A percentile compares a stretch with the other conserved stretches of the same genome.
Conservation (phyloP, 1,139 yeast genomes). For the Yamadazyma sp. region DNA sequence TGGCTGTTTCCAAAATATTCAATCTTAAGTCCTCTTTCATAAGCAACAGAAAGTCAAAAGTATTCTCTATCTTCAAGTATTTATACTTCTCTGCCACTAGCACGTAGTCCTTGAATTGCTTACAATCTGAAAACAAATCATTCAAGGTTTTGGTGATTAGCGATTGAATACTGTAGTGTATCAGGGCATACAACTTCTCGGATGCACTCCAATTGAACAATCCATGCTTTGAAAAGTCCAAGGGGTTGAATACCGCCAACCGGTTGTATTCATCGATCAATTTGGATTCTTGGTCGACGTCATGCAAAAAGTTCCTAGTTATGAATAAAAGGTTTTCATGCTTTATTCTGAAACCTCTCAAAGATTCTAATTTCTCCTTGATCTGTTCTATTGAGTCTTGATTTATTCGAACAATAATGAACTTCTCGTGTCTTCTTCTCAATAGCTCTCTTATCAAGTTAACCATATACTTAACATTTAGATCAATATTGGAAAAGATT, state of each 20-base stretch:
- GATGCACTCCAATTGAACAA: slow-evolving; percentile 32
- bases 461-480: slow-evolving; percentile 35
- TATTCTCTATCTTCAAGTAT: slow-evolving; percentile 16
- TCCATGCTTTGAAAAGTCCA: slow-evolving; percentile 37
- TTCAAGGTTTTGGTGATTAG: slow-evolving; percentile 25
- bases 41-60: slow-evolving; percentile 22
- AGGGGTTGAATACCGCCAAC: slow-evolving; percentile 19
- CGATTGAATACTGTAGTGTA: slow-evolving; percentile 22
- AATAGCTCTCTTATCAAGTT: slow-evolving; percentile 69
- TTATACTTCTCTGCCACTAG: slow-evolving; percentile 27
- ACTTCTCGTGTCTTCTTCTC: slow-evolving; percentile 73
- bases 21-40: slow-evolving; percentile 40
- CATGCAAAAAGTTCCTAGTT: slow-evolving; percentile 25
- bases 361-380: slow-evolving; percentile 45
- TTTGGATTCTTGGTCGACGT: slow-evolving; percentile 18
- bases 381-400: slow-evolving; percentile 44
- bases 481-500: slow-evolving; percentile 29
- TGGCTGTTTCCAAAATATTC: slow-evolving; percentile 30
- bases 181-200: slow-evolving; percentile 27
- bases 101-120: slow-evolving; percentile 29
- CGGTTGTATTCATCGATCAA: slow-evolving; percentile 32
- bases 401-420: slow-evolving; percentile 61
- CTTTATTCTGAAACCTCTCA: slow-evolving; percentile 48
- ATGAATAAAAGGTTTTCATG: slow-evolving; percentile 57
- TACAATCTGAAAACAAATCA: slow-evolving; percentile 26